A percentile compares a stretch with the other conserved stretches of the same genome.
These are phyloP conservation scores for Ogataea philodendri DNA, from an alignment of 805 yeast genomes.

Conservation along the genomic window DNA sequence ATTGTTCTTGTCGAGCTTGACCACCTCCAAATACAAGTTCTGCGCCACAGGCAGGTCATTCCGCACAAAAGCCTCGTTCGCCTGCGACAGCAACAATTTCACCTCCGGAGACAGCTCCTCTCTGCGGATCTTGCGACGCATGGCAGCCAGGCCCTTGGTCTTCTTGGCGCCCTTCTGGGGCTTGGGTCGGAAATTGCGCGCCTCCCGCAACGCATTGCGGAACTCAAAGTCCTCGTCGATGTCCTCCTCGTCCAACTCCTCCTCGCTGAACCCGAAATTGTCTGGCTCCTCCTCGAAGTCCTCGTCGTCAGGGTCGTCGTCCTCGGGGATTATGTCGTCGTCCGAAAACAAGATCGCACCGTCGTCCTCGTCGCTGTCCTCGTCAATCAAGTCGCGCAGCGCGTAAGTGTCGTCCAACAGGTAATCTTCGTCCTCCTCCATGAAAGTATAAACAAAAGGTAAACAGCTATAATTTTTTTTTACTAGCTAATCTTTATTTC, in stretches of 20 bases:
- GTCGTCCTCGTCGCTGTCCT: conserved; percentile 22
- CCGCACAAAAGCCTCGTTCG: conserved; percentile 76
- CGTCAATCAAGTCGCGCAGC: conserved; percentile 28
- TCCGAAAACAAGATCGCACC: conserved; percentile 15
- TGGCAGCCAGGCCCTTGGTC: conserved; percentile 37
- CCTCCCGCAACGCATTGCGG: conserved; percentile 64
- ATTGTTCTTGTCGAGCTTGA: conserved; percentile 72
- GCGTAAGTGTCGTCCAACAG: conserved; percentile 27
- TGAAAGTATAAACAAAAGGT: conserved; percentile 1
- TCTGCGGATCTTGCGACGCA: conserved; percentile 40
- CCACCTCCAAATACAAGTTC: conserved; percentile 61
- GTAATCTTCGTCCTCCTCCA: conserved; percentile 22
- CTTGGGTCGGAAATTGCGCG: conserved; percentile 58
- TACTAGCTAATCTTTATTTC: not conserved
- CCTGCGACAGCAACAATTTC: conserved; percentile 59
- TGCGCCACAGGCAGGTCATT: conserved; percentile 60
- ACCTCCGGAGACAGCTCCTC: conserved; percentile 71
- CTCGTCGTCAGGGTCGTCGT: conserved; percentile 29
- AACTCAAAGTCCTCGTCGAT: conserved; percentile 47
- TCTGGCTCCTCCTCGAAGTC: conserved; percentile 24
- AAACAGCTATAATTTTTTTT: not conserved
- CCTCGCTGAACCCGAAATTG: conserved; percentile 32
- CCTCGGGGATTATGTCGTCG: conserved; percentile 20
- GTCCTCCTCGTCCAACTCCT: conserved; percentile 34
- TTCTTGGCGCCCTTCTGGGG: conserved; percentile 35